phyloP scores from a whole-genome alignment of 2,329 filamentous ascomycete genomes.

The Neobulgaria alba region DNA sequence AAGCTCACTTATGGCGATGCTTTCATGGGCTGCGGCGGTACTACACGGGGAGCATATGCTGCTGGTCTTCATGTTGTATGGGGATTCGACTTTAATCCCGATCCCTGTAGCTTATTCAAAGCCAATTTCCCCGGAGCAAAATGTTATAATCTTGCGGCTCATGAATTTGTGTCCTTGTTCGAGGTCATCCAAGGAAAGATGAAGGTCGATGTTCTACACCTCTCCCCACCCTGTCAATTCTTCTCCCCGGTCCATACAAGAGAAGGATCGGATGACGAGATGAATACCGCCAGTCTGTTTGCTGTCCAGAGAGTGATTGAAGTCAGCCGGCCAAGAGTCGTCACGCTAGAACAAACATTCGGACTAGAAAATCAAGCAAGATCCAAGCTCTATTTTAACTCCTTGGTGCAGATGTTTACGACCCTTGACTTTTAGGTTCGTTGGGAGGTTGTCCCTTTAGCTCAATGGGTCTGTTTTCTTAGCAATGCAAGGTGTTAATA shows the following conservation, averaged over 20 bases:
- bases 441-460: constrained; percentile 53
- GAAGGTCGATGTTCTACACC: constrained; percentile 59
- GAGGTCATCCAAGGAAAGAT: no score
- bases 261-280: constrained; percentile 49
- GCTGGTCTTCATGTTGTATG: constrained; percentile 52
- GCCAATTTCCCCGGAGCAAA: constrained; percentile 28
- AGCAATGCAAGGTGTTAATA: not conserved
- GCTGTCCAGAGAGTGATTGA: constrained; percentile 47
- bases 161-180: constrained; percentile 38
- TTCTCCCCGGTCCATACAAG: constrained; percentile 66
- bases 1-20: constrained; percentile 62
- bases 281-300: constrained; percentile 54
- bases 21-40: constrained; percentile 67
- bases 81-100: constrained; percentile 51
- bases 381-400: constrained; percentile 47
- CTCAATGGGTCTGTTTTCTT: constrained; percentile 33
- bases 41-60: constrained; percentile 51
- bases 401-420: constrained; percentile 56
- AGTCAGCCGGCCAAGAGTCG: constrained; percentile 53
- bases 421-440: constrained; percentile 58
- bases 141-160: constrained; percentile 40
- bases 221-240: constrained; percentile 70
- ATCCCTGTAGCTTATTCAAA: constrained; percentile 19
- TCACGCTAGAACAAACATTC: constrained; percentile 73
- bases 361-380: constrained; percentile 47